phyloP scores from a whole-genome alignment of 2,329 filamentous ascomycete species.

The Clarireedia hainanense region DNA sequence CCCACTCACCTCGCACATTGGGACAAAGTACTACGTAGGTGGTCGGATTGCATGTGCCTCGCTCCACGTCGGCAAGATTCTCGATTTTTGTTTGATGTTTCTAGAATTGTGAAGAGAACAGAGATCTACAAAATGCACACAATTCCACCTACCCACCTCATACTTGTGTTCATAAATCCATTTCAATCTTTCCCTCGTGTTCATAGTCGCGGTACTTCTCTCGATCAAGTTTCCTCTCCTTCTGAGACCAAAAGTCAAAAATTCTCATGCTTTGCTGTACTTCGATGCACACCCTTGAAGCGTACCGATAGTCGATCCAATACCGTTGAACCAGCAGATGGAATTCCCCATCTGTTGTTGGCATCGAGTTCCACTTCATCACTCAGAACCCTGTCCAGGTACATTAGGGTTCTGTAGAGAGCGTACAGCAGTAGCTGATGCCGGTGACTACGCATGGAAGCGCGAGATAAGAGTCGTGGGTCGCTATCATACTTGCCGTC shows the following conservation, averaged over 20 bases:
- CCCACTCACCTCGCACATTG: no score
- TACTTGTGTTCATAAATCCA: neutral
- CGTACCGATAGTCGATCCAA: neutral
- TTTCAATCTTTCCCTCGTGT: neutral
- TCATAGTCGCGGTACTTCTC: neutral
- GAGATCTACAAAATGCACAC: no score
- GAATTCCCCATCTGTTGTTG: slow-evolving; percentile 7
- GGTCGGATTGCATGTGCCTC: no score
- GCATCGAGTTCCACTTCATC: slow-evolving; percentile 8
- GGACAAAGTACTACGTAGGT: no score
- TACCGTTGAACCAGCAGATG: slow-evolving; percentile 1
- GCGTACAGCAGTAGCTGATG: neutral
- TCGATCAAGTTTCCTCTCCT: neutral
- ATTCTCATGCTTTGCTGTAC: slow-evolving; percentile 7
- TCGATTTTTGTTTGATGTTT: no score
- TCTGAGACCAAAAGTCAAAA: neutral
- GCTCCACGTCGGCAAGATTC: no score
- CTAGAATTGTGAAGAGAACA: no score
- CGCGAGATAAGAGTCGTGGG: neutral
- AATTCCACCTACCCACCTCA: no score
- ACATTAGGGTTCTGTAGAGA: neutral
- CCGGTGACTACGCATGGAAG: neutral
- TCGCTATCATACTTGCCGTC: no score
- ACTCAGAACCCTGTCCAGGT: neutral
- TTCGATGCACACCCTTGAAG: neutral